phyloP scores from a whole-genome alignment of 495 filamentous ascomycete species.

The Aspergillus leporis region DNA sequence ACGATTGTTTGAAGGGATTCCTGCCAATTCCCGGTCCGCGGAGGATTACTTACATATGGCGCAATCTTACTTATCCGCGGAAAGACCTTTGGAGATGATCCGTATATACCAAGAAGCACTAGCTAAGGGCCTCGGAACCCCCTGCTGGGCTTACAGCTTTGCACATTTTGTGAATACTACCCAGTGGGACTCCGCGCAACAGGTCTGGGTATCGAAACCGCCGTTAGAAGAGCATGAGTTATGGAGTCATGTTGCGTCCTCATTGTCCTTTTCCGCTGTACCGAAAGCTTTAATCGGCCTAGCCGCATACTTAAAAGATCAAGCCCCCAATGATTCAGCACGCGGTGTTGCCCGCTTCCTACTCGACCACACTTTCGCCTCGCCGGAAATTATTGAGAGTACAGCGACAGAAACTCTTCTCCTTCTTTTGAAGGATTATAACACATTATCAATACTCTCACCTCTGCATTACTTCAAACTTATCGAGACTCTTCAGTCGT shows the following conservation, averaged over 20 bases:
- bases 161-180: constrained; percentile 33
- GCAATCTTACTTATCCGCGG: constrained; percentile 25
- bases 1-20: constrained; percentile 42
- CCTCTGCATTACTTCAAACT: constrained; percentile 27
- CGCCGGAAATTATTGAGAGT: constrained; percentile 19
- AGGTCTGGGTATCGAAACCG: constrained; percentile 20
- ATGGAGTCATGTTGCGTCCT: constrained; percentile 11
- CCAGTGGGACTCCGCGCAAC: constrained; percentile 33
- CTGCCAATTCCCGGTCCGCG: constrained; percentile 26
- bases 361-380: constrained; percentile 23
- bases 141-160: constrained; percentile 29
- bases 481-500: constrained; percentile 30
- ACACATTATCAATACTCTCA: constrained; percentile 23
- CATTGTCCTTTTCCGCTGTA: constrained; percentile 16
- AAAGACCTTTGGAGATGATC: constrained; percentile 21
- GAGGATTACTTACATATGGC: constrained; percentile 41
- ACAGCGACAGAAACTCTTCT: constrained; percentile 30
- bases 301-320: constrained; percentile 15
- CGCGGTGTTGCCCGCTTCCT: constrained; percentile 24
- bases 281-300: constrained; percentile 19
- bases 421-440: constrained; percentile 27
- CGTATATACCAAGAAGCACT: constrained; percentile 34
- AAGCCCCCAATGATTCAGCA: constrained; percentile 4
- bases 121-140: constrained; percentile 19
- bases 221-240: constrained; percentile 13